Conservation (phyloP, 1,139 yeast species). For the Kodamaea anthophila region DNA sequence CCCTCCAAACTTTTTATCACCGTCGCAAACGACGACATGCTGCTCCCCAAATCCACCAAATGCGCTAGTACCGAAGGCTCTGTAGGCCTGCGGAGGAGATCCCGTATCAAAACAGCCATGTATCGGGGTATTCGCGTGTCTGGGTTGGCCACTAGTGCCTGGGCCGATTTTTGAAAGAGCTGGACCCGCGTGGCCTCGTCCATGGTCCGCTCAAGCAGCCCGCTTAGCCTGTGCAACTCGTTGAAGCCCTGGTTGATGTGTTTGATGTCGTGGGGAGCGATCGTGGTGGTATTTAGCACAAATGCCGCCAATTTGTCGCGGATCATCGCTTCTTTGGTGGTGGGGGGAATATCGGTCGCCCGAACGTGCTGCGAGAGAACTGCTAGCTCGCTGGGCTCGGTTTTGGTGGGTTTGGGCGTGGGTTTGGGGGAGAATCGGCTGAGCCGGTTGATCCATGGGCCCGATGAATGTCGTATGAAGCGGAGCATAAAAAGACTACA, state of each 20-base stretch:
- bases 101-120: slow-evolving; percentile 20
- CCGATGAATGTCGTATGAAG: too few species aligned
- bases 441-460: slow-evolving; percentile 19
- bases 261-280: slow-evolving; percentile 11
- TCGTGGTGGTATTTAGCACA: slow-evolving; percentile 8
- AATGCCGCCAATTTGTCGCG: slow-evolving; percentile 17
- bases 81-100: slow-evolving; percentile 13
- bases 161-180: slow-evolving; percentile 18
- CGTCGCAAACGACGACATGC: slow-evolving; percentile 10
- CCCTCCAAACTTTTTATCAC: slow-evolving; percentile 10
- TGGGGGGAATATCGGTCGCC: slow-evolving; percentile 21
- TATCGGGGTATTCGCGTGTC: slow-evolving; percentile 20
- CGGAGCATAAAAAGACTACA: too few species aligned
- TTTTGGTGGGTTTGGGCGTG: slow-evolving; percentile 1
- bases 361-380: slow-evolving; percentile 23
- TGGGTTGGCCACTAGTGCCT: slow-evolving; percentile 9
- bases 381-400: slow-evolving; percentile 4
- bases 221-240: slow-evolving; percentile 14
- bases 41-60: slow-evolving; percentile 23
- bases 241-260: slow-evolving; percentile 18
- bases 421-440: slow-evolving; percentile 12
- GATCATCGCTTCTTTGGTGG: slow-evolving; percentile 17
- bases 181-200: slow-evolving; percentile 10
- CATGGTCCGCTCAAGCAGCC: slow-evolving; percentile 8
- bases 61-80: slow-evolving; percentile 17